Evolutionary conservation across 495 filamentous ascomycete genomes (phyloP).

Genomic region (Xylaria curta): DNA sequence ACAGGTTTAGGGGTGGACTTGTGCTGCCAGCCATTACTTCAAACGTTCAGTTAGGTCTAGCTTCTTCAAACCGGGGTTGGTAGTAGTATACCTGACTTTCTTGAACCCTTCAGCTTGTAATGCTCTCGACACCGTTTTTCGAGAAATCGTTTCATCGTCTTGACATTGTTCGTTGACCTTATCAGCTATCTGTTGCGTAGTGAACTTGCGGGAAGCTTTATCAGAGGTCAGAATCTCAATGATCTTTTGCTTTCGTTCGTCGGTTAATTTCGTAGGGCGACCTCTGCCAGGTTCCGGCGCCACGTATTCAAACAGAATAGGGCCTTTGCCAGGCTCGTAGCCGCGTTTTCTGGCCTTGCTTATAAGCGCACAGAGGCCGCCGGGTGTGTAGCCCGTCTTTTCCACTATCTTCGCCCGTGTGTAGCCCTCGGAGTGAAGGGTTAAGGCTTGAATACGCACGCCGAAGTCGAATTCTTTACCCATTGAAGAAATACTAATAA

Average conservation of each 20-base stretch:
- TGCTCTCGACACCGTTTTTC: background rate
- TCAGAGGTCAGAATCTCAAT: background rate
- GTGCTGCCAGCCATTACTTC: background rate
- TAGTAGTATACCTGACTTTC: background rate
- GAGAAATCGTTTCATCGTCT: background rate
- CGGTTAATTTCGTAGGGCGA: background rate
- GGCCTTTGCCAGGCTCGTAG: background rate
- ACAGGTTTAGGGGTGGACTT: background rate
- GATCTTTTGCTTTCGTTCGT: background rate
- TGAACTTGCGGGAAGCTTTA: background rate
- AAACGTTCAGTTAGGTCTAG: background rate
- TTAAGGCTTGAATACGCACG: background rate
- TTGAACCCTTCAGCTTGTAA: background rate
- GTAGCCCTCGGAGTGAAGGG: slow-evolving; percentile 1
- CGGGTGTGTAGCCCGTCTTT: background rate
- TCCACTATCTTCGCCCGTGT: background rate
- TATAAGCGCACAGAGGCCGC: background rate
- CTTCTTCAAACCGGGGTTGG: background rate
- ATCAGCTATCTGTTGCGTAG: background rate
- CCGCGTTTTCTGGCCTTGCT: background rate
- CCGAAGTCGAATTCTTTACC: slow-evolving; percentile 1
- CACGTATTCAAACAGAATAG: background rate
- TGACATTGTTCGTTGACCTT: background rate
- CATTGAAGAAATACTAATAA: background rate
- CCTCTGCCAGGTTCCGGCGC: background rate